These are phyloP conservation scores for Mortierella sp. DNA, from an alignment of 371 early-diverging fungal species.

Conservation along the genomic window DNA sequence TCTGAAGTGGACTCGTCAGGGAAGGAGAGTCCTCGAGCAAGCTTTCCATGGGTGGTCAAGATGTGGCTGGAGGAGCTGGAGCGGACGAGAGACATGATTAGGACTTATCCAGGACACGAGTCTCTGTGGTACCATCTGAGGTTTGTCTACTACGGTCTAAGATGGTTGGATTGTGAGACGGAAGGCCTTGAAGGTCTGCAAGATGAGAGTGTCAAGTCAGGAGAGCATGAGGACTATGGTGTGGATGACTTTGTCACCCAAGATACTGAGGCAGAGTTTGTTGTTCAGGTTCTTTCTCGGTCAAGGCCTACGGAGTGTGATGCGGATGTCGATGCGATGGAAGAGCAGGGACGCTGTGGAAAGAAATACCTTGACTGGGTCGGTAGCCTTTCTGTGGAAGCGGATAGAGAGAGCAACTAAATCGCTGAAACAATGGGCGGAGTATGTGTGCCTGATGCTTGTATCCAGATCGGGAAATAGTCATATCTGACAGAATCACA, in stretches of 20 bases:
- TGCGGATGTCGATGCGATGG: neutral
- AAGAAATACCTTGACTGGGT: slow-evolving; percentile 10
- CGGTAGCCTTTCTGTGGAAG: slow-evolving; percentile 1
- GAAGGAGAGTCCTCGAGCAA: no score
- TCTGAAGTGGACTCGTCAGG: no score
- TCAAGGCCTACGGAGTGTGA: no score
- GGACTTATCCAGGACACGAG: slow-evolving; percentile 67
- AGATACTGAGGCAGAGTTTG: neutral
- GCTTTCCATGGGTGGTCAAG: slow-evolving; percentile 29
- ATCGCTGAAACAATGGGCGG: no score
- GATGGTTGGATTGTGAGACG: slow-evolving; percentile 48
- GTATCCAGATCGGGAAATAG: no score
- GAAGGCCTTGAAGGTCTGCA: neutral
- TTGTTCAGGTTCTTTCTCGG: neutral
- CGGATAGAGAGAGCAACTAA: no score
- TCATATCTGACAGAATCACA: no score
- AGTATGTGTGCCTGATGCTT: no score
- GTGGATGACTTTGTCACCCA: slow-evolving; percentile 11
- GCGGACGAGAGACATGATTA: slow-evolving; percentile 56
- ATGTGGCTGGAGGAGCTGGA: slow-evolving; percentile 50
- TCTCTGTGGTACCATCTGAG: slow-evolving; percentile 71
- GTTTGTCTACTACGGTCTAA: slow-evolving; percentile 52
- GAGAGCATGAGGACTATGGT: no score
- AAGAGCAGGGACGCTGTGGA: neutral
- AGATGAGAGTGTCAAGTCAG: no score